phyloP scores from a whole-genome alignment of 805 yeast species.

The Tetrapisispora nanseiensis region DNA sequence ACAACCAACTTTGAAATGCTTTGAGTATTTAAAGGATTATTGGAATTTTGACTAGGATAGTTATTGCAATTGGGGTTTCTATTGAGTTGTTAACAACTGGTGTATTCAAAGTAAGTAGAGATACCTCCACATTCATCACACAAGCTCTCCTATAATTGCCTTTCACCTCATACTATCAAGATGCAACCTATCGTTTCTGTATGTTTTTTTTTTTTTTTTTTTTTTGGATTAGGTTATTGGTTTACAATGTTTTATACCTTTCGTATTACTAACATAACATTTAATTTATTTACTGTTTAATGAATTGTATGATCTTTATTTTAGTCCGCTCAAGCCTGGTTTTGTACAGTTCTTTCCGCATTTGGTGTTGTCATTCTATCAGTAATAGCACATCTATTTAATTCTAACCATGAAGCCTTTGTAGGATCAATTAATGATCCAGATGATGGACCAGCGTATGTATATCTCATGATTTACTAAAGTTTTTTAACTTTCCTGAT shows the following conservation, averaged over 20 bases:
- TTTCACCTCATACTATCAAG: neutral
- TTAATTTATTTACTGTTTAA: neutral
- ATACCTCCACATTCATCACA: no score
- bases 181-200: constrained; percentile 44
- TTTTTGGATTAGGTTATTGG: no score
- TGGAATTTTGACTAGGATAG: no score
- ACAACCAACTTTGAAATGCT: no score
- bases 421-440: constrained; percentile 90
- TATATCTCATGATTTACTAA: no score
- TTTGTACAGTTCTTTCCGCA: constrained; percentile 85
- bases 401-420: constrained; percentile 77
- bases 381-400: constrained; percentile 74
- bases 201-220: no score
- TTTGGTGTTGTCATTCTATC: constrained; percentile 85
- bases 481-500: neutral
- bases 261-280: constrained; percentile 3
- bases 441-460: constrained; percentile 73
- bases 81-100: no score
- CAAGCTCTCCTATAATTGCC: no score
- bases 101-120: no score
- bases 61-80: no score
- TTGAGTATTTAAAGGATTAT: no score
- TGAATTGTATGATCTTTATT: neutral
- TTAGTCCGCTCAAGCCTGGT: constrained; percentile 82
- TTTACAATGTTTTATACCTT: neutral